phyloP scores from a whole-genome alignment of 768 basidiomycete genomes.

The Pisolithus microcarpus region DNA sequence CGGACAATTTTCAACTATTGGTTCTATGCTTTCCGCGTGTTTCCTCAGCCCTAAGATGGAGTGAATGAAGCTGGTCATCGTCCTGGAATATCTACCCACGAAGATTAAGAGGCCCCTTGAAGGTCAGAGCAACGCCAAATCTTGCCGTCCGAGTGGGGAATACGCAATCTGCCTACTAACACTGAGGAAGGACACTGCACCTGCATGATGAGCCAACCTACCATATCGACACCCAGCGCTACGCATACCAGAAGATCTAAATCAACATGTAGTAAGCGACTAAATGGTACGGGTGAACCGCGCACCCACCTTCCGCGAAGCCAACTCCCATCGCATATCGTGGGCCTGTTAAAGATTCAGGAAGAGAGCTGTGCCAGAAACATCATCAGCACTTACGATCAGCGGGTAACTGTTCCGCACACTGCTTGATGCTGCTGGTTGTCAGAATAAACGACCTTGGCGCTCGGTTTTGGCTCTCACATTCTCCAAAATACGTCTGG shows the following conservation, averaged over 20 bases:
- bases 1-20: slow-evolving; percentile 72
- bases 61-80: slow-evolving; percentile 4
- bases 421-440: slow-evolving; percentile 64
- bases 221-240: slow-evolving; percentile 91
- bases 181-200: neutral
- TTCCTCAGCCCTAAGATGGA: slow-evolving; percentile 42
- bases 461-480: slow-evolving; percentile 35
- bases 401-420: slow-evolving; percentile 67
- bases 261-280: neutral
- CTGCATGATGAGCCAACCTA: slow-evolving; percentile 21
- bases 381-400: slow-evolving; percentile 47
- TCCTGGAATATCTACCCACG: slow-evolving; percentile 32
- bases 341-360: slow-evolving; percentile 46
- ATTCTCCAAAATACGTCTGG: slow-evolving; percentile 80
- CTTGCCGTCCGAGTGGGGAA: slow-evolving; percentile 90
- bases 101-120: slow-evolving; percentile 75
- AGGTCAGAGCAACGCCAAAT: slow-evolving; percentile 84
- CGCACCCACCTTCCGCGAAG: slow-evolving; percentile 71
- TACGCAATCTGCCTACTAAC: slow-evolving; percentile 76
- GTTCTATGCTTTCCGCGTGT: slow-evolving; percentile 58
- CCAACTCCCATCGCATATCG: slow-evolving; percentile 92
- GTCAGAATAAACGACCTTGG: slow-evolving; percentile 6
- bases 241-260: slow-evolving; percentile 84
- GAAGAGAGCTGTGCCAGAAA: slow-evolving; percentile 1
- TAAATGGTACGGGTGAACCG: neutral